Base-by-base conservation (phyloP, 2,329 filamentous ascomycete genomes). In the Aspergillus sp. region DNA sequence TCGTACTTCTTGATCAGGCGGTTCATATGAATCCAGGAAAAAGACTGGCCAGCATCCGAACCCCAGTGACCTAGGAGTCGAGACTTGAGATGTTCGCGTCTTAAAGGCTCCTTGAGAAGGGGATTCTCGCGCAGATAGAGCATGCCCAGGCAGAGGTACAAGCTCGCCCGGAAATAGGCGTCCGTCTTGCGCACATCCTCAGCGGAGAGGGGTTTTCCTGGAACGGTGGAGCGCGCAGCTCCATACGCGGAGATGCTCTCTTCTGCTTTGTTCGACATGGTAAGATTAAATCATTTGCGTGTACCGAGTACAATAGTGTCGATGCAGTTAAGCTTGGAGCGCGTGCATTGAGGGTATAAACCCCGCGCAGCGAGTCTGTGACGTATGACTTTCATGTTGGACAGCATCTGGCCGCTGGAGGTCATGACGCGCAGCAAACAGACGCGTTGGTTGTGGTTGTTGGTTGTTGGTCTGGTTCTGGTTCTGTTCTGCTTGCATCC, bases 21-120 rank as follows among this genome's bases (percentile, higher is more conserved):
- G 74, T 92, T 92, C 81, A 91, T 89, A 76, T 92, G 89, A 78
- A 91, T 89, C 73, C 87, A 92, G 34, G 88, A 89, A 75, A 93
- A 92, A 58, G 88, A 86, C 73, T 92, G 89, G 13, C 89, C 89
- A n/a, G 89, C 86, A 50, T 89, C 89, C 3, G 88, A 90, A 54
- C 89, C 89, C 81, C 90, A 93, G 70, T 93, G 89, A 40, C 89
- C 89, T 2, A 93, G 79, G 8, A 92, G 79, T 63, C 89, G 85
- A 58, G 83, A 80, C 76, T 93, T 93, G 76, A 92, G 79, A 68
- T 92, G 87, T 54, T 90, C 85, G 33, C 83, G 77, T 64, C 84
- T 84, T 62, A 91, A 80, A 1, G 88, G 87, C 64, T 91, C 84
- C 59, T 82, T 82, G 44, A 93, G 83, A 12, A 93, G 81, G 13